Base-by-base conservation (phyloP, 2,329 filamentous ascomycete species). In the Calonectria pseudoturangicola region DNA sequence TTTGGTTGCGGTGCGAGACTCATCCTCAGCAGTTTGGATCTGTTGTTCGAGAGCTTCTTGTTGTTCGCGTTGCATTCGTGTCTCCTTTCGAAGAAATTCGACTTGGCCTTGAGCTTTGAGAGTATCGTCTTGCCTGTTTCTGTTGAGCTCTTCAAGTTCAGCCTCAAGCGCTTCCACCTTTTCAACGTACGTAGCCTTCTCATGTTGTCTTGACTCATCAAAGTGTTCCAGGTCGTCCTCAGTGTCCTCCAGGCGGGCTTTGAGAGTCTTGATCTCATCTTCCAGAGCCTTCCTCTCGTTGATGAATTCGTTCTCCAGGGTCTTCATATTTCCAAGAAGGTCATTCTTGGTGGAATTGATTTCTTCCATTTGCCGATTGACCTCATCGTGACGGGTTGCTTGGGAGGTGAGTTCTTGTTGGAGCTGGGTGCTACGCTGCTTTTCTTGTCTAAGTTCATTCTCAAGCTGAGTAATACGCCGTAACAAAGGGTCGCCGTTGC, bases 211-310 rank as follows among this genome's bases (percentile, higher is more conserved):
- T 48, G 94, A 95, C 78, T 95, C 95, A 50, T 95, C 89, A 68
- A 96, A 91, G 72, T 95, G 90, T 78, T 98, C 96, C 65, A 98
- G 91, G 81, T 98, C 96, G 79, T 98, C 96, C 84, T 99, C 97
- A 7, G 94, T 90, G 77, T 98, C 95, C 81, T 98, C 97, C 0
- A 97, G 87, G 66, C 93, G 93, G 67, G 92, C 88, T 80, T 93
- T 96, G 70, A 96, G 89, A 16, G 90, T 89, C 77, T 92, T 93
- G 70, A 97, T 92, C 81, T 98, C 96, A 18, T 91, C 88, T 77
- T 98, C 94, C 0, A 98, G 87, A 12, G 92, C 93, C 79, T 94
- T 95, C 47, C 97, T 92, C 83, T 98, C 96, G 63, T 93, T 92
- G 43, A 94, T 88, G 77, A 98, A 98, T 80, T 98, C 97, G 30